phyloP scores from a whole-genome alignment of 176 grass and related monocot species.

The Carex littledalei region DNA sequence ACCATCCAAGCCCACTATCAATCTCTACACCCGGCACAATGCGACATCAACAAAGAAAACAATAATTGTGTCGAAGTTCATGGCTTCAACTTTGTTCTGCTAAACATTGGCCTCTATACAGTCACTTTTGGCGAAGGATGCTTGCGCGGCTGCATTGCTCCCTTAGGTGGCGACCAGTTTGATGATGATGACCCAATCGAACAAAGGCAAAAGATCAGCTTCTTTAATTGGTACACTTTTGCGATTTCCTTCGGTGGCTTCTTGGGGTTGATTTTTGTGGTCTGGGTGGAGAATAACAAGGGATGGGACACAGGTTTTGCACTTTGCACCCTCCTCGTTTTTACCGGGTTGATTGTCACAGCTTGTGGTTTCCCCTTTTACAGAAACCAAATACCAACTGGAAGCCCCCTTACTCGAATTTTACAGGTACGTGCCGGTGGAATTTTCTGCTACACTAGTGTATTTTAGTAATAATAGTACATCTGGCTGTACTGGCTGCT shows the following conservation, averaged over 20 bases:
- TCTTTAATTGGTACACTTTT: conserved; percentile 65
- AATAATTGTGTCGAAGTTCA: conserved; percentile 13
- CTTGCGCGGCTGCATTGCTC: conserved; percentile 26
- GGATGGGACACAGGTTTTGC: conserved; percentile 40
- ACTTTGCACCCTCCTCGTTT: conserved; percentile 18
- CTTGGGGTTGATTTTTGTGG: conserved; percentile 39
- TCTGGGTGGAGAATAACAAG: conserved; percentile 54
- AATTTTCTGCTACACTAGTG: background rate
- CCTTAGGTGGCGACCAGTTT: conserved; percentile 61
- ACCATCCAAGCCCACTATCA: conserved; percentile 37
- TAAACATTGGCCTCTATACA: conserved; percentile 43
- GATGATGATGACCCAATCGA: conserved; percentile 26
- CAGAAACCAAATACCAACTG: conserved; percentile 41
- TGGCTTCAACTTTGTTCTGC: conserved; percentile 26
- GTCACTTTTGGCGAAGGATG: conserved; percentile 44
- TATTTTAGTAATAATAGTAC: background rate
- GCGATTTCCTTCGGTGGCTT: conserved; percentile 33
- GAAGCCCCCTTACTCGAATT: conserved; percentile 63
- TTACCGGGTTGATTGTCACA: conserved; percentile 17
- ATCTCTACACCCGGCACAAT: conserved; percentile 37
- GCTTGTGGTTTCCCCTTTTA: conserved; percentile 34
- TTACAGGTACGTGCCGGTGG: conserved; percentile 27
- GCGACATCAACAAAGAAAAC: conserved; percentile 20
- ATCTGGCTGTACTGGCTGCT: background rate
- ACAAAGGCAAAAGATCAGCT: conserved; percentile 33